Conservation (phyloP, 495 filamentous ascomycete species). For the Haplographium delicatum region DNA sequence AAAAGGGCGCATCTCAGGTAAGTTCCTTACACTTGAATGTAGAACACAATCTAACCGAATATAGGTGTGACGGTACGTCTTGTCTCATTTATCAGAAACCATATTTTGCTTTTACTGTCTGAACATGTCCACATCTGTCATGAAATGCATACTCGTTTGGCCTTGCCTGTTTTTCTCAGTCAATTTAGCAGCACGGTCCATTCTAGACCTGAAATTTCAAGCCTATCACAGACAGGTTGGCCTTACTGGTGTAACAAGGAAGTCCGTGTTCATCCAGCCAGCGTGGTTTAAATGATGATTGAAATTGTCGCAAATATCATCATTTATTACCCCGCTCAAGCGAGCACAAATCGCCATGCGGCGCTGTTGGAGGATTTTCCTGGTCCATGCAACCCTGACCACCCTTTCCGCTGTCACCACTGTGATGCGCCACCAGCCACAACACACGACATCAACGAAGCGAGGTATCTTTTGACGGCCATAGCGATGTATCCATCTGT, state of each 20-base stretch:
- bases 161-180: conserved; percentile 10
- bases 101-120: conserved; percentile 9
- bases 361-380: background rate
- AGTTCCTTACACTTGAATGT: conserved; percentile 4
- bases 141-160: conserved; percentile 16
- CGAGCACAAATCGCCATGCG: conserved; percentile 10
- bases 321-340: conserved; percentile 19
- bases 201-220: too few relatives aligned
- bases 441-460: background rate
- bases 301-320: conserved; percentile 5
- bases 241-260: conserved; percentile 6
- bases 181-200: conserved; percentile 4
- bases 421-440: background rate
- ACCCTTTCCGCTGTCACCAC: background rate
- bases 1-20: conserved; percentile 85
- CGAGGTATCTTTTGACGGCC: background rate
- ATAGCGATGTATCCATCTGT: background rate
- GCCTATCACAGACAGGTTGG: background rate
- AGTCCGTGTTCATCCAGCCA: conserved; percentile 4
- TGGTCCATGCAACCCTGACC: background rate
- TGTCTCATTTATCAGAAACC: conserved; percentile 9
- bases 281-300: conserved; percentile 1
- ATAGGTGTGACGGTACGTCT: conserved; percentile 29
- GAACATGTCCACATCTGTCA: conserved; percentile 5
- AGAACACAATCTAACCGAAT: conserved; percentile 16